Conservation (phyloP, 1,284 basidiomycete species). For the Cryptococcus hybrid region DNA sequence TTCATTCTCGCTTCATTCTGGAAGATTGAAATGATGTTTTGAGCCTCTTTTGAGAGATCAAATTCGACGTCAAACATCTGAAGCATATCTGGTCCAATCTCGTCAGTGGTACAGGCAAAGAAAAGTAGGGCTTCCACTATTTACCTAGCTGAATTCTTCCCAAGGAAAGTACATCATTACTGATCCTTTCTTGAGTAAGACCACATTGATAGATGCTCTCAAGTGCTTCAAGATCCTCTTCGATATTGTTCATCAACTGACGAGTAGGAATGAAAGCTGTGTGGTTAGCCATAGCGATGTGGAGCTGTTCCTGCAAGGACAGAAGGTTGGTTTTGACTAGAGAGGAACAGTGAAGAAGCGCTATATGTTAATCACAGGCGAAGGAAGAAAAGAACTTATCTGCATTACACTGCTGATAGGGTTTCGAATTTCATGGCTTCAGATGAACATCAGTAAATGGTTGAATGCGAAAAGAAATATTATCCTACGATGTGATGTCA, state of each 20-base stretch:
- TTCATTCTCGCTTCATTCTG: conserved; percentile 50
- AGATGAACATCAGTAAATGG: background rate
- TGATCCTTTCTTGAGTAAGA: conserved; percentile 51
- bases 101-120: background rate
- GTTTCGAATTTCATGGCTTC: conserved; percentile 46
- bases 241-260: conserved; percentile 43
- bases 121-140: background rate
- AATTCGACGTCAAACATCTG: conserved; percentile 46
- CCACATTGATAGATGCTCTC: conserved; percentile 49
- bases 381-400: conserved; percentile 15
- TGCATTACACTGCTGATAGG: conserved; percentile 42
- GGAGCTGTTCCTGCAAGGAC: conserved; percentile 36
- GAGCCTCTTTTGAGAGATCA: conserved; percentile 38
- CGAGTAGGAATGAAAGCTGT: conserved; percentile 34
- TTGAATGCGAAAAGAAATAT: conserved; percentile 1
- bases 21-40: conserved; percentile 47
- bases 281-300: conserved; percentile 18
- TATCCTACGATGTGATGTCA: conserved; percentile 43
- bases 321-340: conserved; percentile 44
- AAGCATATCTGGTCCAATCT: conserved; percentile 28
- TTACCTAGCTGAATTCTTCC: conserved; percentile 50
- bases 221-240: conserved; percentile 48
- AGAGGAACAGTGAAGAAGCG: conserved; percentile 35
- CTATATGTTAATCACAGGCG: conserved; percentile 12
- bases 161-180: conserved; percentile 52